Percentiles rank a stretch among this genome's conserved stretches.
Evolutionary conservation across 2,329 filamentous ascomycete genomes (phyloP).

Genomic region (Emmonsia crescens): DNA sequence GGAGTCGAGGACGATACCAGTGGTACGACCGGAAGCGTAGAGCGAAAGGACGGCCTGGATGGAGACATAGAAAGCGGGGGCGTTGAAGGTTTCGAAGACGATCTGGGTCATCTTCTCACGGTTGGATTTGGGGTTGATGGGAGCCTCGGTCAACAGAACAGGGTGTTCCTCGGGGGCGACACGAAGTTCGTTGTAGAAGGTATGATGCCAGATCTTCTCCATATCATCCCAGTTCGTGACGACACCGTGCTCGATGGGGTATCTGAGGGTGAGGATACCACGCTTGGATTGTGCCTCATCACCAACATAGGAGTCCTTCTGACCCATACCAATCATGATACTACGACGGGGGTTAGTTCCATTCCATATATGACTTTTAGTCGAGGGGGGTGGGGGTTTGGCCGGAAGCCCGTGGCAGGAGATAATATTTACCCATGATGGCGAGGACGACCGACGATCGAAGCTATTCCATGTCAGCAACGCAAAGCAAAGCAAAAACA

Average conservation of each 20-base stretch:
- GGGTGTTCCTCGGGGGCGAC: conserved; percentile 99
- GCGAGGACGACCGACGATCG: conserved; percentile 98
- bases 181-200: conserved; percentile 99
- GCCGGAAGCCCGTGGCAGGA: neutral
- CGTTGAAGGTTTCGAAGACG: conserved; percentile 99
- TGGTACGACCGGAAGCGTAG: conserved; percentile 99
- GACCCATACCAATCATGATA: conserved; percentile 99
- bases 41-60: conserved; percentile 99
- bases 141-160: conserved; percentile 95
- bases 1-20: conserved; percentile 99
- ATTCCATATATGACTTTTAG: neutral
- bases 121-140: conserved; percentile 99
- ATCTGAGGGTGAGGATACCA: conserved; percentile 99
- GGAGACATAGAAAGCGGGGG: conserved; percentile 99
- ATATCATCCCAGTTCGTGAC: conserved; percentile 99
- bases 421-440: conserved; percentile 83
- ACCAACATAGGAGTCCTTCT: conserved; percentile 99
- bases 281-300: conserved; percentile 99
- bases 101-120: conserved; percentile 99
- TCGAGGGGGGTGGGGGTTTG: conserved; percentile 2
- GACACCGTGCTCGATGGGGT: conserved; percentile 99
- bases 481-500: neutral
- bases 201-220: conserved; percentile 99
- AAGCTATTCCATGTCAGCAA: conserved; percentile 51
- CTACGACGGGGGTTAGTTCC: conserved; percentile 40